Base-by-base conservation (phyloP, 345 rosid species). In the Gossypium mustelinum region DNA sequence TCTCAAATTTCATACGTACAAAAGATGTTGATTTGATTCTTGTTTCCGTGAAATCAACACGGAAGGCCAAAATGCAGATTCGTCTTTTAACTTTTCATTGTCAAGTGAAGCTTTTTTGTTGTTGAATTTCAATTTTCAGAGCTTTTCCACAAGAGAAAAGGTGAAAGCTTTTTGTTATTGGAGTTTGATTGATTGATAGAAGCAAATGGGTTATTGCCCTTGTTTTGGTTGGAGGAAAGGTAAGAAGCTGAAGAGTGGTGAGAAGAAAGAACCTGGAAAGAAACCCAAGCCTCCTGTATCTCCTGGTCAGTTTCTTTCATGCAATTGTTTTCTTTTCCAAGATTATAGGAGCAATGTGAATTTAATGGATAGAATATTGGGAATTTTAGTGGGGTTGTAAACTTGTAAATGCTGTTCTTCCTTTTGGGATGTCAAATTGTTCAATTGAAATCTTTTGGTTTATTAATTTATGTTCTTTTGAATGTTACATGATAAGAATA, bases 191-290 rank as follows among this genome's bases (percentile, higher is more conserved):
- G 57, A 47, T 47, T n/a, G 13, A 10, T 48, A 61, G 11, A 39
- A 55, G 55, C 52, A 61, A 11, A 90, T 87, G 88, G 81, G 79
- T 68, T 48, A 12, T 47, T 87, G 95, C 76, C 80, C 82, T 7
- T 90, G 97, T 82, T 86, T 89, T 68, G 86, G 90, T 22, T 59
- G 48, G 29, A 75, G 79, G 75, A 76, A 52, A 13, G 68, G 77
- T 22, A 69, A 48, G 78, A 78, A 77, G 77, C 73, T 51, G 54
- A 76, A 17, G 55, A 64, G 25, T 16, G 73, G 62, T 3, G 64
- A 70, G 17, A 52, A 54, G 10, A 44, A 6, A 65, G 75, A 68
- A 39, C 43, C 18, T 43, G 50, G 41, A 43, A 58, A 41, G 65
- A 68, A 60, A 54, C 18, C 3, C 75, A 25, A 79, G 57, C 60